Evolutionary conservation across 2,329 filamentous ascomycete species (phyloP).

Genomic region (Colletotrichum sidae): DNA sequence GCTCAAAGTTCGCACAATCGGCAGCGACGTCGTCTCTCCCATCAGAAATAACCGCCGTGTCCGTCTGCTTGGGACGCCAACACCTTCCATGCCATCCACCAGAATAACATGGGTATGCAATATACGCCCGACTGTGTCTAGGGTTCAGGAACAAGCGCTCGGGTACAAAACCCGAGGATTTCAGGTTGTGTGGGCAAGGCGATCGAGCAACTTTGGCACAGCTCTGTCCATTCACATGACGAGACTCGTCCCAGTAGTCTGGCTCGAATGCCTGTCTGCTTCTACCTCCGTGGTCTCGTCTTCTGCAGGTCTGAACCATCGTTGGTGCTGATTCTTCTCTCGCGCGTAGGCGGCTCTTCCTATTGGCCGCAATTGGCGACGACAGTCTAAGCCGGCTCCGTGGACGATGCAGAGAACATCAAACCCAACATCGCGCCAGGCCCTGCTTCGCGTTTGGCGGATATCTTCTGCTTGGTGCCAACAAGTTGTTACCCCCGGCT

Average conservation of each 20-base stretch:
- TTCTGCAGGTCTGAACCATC: conserved; percentile 15
- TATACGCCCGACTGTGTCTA: neutral
- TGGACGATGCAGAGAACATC: conserved; percentile 16
- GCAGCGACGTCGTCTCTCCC: neutral
- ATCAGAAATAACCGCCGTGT: conserved; percentile 23
- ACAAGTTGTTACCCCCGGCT: conserved; percentile 1
- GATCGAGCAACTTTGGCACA: neutral
- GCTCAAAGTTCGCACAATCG: neutral
- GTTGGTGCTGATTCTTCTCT: conserved; percentile 18
- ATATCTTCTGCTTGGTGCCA: neutral
- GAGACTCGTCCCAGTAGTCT: conserved; percentile 14
- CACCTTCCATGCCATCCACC: conserved; percentile 11
- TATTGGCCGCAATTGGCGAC: conserved; percentile 34
- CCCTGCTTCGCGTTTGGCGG: conserved; percentile 26
- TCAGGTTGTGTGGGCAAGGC: conserved; percentile 6
- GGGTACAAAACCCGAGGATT: neutral
- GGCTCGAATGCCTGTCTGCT: conserved; percentile 16
- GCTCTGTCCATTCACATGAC: conserved; percentile 29
- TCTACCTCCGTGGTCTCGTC: conserved; percentile 6
- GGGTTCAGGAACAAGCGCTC: conserved; percentile 22
- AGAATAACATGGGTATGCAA: neutral
- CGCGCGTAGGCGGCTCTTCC: conserved; percentile 29
- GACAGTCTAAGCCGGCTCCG: neutral
- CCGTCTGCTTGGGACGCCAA: conserved; percentile 12
- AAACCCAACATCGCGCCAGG: conserved; percentile 29